Evolutionary conservation across 768 basidiomycete species (phyloP).

Genomic region (Pleurotus giganteus): DNA sequence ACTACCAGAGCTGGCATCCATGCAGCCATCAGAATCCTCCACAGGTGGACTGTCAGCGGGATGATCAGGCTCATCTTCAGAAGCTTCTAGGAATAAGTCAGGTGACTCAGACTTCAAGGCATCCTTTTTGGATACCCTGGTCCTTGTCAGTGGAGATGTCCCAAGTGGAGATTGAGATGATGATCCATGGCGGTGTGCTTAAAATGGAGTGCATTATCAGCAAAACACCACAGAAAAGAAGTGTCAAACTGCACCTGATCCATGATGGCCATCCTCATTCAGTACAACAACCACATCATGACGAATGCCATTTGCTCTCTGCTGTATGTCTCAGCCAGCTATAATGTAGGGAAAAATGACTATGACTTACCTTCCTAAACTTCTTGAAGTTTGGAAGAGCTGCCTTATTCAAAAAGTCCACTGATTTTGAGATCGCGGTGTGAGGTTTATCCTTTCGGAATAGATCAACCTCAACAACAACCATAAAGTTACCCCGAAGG

Average conservation of each 20-base stretch:
- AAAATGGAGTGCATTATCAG: conserved; percentile 8
- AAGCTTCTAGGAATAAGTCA: conserved; percentile 11
- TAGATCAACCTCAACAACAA: conserved; percentile 65
- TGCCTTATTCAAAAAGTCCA: conserved; percentile 36
- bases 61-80: conserved; percentile 13
- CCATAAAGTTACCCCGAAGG: conserved; percentile 78
- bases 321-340: background rate
- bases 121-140: conserved; percentile 10
- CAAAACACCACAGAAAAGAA: background rate
- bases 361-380: conserved; percentile 61
- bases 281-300: background rate
- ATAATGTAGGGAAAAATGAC: background rate
- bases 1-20: conserved; percentile 26
- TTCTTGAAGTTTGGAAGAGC: conserved; percentile 72
- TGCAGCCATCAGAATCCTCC: conserved; percentile 14
- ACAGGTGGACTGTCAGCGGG: conserved; percentile 23
- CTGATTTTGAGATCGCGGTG: conserved; percentile 13
- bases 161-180: background rate
- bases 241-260: background rate
- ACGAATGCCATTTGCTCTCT: conserved; percentile 23
- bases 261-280: background rate
- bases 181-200: background rate
- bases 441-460: conserved; percentile 30
- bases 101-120: background rate
- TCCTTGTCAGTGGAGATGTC: conserved; percentile 15